phyloP scores from a whole-genome alignment of 1,284 basidiomycete genomes.

The Mycena sp. region DNA sequence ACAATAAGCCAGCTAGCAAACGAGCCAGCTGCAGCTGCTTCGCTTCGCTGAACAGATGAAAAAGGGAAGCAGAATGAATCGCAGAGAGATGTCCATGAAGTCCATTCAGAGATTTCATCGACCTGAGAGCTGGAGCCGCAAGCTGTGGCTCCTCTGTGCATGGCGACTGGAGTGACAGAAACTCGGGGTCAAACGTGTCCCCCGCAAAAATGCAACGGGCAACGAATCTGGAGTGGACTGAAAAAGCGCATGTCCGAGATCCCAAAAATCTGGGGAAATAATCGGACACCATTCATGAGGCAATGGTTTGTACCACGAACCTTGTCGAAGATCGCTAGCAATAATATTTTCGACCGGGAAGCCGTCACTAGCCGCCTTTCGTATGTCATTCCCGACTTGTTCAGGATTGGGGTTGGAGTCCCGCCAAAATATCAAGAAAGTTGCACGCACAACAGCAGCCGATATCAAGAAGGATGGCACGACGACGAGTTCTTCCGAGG shows the following conservation, averaged over 20 bases:
- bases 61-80: constrained; percentile 51
- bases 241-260: constrained; percentile 28
- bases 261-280: constrained; percentile 28
- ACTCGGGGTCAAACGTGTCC: constrained; percentile 44
- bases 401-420: not conserved
- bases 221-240: constrained; percentile 38
- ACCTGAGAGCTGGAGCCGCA: constrained; percentile 35
- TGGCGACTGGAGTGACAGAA: constrained; percentile 38
- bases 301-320: too few relatives aligned
- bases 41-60: constrained; percentile 53
- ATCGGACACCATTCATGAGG: not conserved
- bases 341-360: constrained; percentile 44
- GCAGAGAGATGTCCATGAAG: constrained; percentile 48
- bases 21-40: constrained; percentile 47
- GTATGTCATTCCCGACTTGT: constrained; percentile 56
- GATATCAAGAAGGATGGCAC: constrained; percentile 58
- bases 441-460: constrained; percentile 58
- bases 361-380: constrained; percentile 53
- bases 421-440: not conserved
- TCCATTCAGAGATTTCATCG: constrained; percentile 44
- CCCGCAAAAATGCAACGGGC: constrained; percentile 48
- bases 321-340: constrained; percentile 42
- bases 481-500: constrained; percentile 47
- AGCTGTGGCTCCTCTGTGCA: constrained; percentile 32
- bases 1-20: constrained; percentile 44